Evolutionary conservation across 2,329 filamentous ascomycete genomes (phyloP).

Genomic region (Fusarium secorum): DNA sequence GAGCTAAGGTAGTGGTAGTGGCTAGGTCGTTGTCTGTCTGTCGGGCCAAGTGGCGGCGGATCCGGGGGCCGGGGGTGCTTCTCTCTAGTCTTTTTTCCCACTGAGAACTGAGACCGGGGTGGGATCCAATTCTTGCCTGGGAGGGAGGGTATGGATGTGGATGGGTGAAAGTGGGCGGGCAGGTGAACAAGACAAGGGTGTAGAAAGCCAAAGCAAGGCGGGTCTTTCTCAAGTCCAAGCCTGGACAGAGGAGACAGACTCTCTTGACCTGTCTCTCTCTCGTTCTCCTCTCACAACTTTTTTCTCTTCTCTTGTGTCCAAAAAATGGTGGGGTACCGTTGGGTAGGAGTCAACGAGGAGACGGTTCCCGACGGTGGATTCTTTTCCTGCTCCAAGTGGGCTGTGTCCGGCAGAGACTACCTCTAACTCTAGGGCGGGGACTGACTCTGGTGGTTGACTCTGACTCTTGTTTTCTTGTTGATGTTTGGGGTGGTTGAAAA

Average conservation of each 20-base stretch:
- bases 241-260: not conserved
- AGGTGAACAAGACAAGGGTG: conserved; percentile 11
- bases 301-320: conserved; percentile 14
- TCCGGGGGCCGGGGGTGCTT: conserved; percentile 29
- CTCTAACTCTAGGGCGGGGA: conserved; percentile 4
- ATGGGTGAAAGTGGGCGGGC: conserved; percentile 15
- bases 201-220: conserved; percentile 26
- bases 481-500: conserved; percentile 15
- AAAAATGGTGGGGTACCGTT: conserved; percentile 28
- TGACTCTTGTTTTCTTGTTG: conserved; percentile 32
- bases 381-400: conserved; percentile 27
- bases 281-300: conserved; percentile 24
- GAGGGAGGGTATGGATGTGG: conserved; percentile 1
- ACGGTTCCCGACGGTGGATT: conserved; percentile 17
- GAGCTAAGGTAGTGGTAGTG: not conserved
- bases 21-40: conserved; percentile 8
- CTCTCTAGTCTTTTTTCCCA: conserved; percentile 1
- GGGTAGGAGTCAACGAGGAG: conserved; percentile 29
- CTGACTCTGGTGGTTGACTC: conserved; percentile 4
- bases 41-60: conserved; percentile 36
- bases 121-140: not conserved
- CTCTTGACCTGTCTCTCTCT: not conserved
- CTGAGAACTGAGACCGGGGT: conserved; percentile 18
- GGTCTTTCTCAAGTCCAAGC: conserved; percentile 3
- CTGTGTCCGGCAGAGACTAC: conserved; percentile 10